Evolutionary conservation across 2,329 filamentous ascomycete genomes (phyloP).

Genomic region (Xylaria sp.): DNA sequence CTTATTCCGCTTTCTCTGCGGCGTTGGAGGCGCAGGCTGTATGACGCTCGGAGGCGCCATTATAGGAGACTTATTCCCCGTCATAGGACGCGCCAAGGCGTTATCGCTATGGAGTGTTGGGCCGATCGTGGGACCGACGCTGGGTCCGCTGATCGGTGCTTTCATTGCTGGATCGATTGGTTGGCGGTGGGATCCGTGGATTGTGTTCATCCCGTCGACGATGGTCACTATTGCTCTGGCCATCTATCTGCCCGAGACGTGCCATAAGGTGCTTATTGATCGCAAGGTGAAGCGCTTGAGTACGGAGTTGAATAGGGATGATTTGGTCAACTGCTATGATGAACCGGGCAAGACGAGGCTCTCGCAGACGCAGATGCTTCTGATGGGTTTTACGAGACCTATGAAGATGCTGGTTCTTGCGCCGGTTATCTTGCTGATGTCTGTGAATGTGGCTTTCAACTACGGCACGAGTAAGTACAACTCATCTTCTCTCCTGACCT

Average conservation of each 20-base stretch:
- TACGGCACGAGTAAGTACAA: slow-evolving; percentile 39
- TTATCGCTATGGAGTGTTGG: slow-evolving; percentile 45
- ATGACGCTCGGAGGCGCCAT: slow-evolving; percentile 52
- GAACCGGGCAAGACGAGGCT: slow-evolving; percentile 17
- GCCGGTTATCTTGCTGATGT: slow-evolving; percentile 42
- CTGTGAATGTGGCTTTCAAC: slow-evolving; percentile 46
- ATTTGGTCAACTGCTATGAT: slow-evolving; percentile 45
- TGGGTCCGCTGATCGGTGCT: slow-evolving; percentile 45
- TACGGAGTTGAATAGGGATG: slow-evolving; percentile 41
- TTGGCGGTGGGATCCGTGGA: slow-evolving; percentile 50
- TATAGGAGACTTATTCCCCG: slow-evolving; percentile 49
- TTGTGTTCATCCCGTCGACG: slow-evolving; percentile 44
- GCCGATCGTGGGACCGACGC: slow-evolving; percentile 43
- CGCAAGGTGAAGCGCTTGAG: slow-evolving; percentile 43
- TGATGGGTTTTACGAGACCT: slow-evolving; percentile 44
- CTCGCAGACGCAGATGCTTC: slow-evolving; percentile 32
- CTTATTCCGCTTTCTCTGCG: slow-evolving; percentile 54
- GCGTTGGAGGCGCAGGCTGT: slow-evolving; percentile 51
- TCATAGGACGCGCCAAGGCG: slow-evolving; percentile 43
- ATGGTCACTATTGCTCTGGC: slow-evolving; percentile 35
- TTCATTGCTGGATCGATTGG: slow-evolving; percentile 45
- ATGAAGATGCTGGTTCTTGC: slow-evolving; percentile 47
- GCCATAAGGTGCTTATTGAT: slow-evolving; percentile 46
- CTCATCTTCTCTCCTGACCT: neutral
- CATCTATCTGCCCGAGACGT: slow-evolving; percentile 42